A percentile compares a stretch with the other conserved stretches of the same genome.
Conservation (phyloP, 805 yeast genomes). For the Saccharomycopsis sp. region DNA sequence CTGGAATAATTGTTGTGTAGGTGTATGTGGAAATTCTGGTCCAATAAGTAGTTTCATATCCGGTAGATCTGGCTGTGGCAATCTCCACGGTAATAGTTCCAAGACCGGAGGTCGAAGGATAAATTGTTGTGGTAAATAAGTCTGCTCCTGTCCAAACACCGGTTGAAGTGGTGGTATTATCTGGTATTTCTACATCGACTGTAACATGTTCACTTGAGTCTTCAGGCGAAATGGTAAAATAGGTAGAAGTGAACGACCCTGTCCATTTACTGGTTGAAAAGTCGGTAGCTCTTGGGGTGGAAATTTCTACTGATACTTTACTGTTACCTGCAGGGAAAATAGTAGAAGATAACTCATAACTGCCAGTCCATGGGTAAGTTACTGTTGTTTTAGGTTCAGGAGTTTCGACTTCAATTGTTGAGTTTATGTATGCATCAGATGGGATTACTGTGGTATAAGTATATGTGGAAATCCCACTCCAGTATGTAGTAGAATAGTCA, state of each 20-base stretch:
- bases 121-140: background rate
- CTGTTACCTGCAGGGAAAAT: background rate
- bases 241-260: background rate
- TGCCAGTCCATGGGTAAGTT: background rate
- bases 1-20: no score
- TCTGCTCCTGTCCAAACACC: background rate
- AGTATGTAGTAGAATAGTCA: background rate
- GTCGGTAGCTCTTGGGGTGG: background rate
- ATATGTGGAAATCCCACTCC: background rate
- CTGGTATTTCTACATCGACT: background rate
- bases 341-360: background rate
- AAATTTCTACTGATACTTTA: background rate
- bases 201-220: background rate
- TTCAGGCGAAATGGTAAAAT: background rate
- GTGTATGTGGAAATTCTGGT: conserved; percentile 11
- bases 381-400: background rate
- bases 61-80: background rate
- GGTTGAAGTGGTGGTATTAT: background rate
- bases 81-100: conserved; percentile 1
- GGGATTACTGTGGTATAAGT: background rate
- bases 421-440: background rate
- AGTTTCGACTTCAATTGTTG: background rate
- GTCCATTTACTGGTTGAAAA: background rate
- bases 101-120: background rate
- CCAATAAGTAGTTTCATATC: conserved; percentile 1